Base-by-base conservation (phyloP, 352 stramenopile species). In the Phytophthora lateralis region DNA sequence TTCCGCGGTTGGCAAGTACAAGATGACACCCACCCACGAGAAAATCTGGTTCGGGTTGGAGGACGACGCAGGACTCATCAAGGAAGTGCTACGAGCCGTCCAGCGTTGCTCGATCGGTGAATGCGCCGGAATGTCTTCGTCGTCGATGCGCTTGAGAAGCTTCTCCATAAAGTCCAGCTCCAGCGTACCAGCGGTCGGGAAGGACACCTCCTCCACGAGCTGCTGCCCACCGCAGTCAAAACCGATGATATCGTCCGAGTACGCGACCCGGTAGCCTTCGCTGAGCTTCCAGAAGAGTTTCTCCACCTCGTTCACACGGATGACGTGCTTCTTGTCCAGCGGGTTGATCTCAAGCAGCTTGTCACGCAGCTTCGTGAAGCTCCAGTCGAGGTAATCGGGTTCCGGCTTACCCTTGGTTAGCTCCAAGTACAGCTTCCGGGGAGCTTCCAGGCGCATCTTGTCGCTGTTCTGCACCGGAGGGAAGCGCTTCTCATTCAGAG, bases 151-250 rank as follows among this genome's bases (percentile, higher is more conserved):
- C 62, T 85, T 63, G 8, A 99, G 75, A 14, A 99, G 73, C 20
- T 94, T 77, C 60, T 97, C 75, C 71, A 99, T 91, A 60, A 98
- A 99, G 48, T 97, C 81, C 8, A 98, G 87, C 42, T 98, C 97
- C 18, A 84, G 50, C 32, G 69, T 93, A 20, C 65, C 82, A 45
- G 66, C 54, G 65, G 80, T 92, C 27, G 95, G 93, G 48, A 99
- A 98, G 15, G 89, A 94, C 10, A 99, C 95, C 80, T 99, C 97
- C 43, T 95, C 92, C 4, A 99, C 97, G 71, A 97, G 97, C 77
- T 99, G 97, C 75, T 99, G 88, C 17, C 97, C 97, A 42, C 97
- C 97, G 69, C 97, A 99, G 82, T 99, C 97, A 72, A 99, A 99
- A 47, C 97, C 96, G 37, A 99, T 92, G 49, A 99, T 93, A 63